A percentile compares a stretch with the other conserved stretches of the same genome.
These are phyloP conservation scores for Talaromyces sp. DNA, from an alignment of 2,329 filamentous ascomycete species.

Conservation along the genomic window DNA sequence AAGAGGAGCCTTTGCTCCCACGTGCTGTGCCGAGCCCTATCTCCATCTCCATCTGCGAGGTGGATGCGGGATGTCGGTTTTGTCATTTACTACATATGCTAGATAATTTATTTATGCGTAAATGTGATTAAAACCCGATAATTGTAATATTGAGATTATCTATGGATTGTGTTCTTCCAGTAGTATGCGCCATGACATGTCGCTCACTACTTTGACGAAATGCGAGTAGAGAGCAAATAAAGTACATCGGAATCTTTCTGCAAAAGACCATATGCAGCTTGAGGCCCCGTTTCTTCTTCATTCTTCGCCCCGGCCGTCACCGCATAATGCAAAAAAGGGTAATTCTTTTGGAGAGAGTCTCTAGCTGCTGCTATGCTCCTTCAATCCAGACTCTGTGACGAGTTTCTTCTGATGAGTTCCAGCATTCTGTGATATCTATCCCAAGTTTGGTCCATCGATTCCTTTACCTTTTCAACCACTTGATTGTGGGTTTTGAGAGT, in stretches of 20 bases:
- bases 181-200: not conserved
- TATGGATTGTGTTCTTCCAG: not conserved
- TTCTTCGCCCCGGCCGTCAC: not conserved
- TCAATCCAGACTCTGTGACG: not conserved
- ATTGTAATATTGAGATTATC: not conserved
- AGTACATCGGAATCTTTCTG: not conserved
- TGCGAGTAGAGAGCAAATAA: too few relatives aligned
- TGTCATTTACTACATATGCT: not conserved
- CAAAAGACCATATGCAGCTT: not conserved
- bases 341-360: not conserved
- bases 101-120: not conserved
- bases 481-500: too few relatives aligned
- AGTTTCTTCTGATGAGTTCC: not conserved
- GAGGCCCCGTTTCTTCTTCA: not conserved
- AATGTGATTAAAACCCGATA: not conserved
- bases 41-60: not conserved
- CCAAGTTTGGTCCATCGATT: not conserved
- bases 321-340: not conserved
- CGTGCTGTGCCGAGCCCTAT: constrained; percentile 4
- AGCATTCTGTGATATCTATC: not conserved
- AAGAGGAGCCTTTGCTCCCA: constrained; percentile 1
- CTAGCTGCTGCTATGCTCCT: too few relatives aligned
- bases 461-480: too few relatives aligned
- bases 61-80: not conserved
- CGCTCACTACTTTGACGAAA: not conserved